These are phyloP conservation scores for Cercospora berteroae DNA, from an alignment of 2,329 filamentous ascomycete species.

Conservation along the genomic window DNA sequence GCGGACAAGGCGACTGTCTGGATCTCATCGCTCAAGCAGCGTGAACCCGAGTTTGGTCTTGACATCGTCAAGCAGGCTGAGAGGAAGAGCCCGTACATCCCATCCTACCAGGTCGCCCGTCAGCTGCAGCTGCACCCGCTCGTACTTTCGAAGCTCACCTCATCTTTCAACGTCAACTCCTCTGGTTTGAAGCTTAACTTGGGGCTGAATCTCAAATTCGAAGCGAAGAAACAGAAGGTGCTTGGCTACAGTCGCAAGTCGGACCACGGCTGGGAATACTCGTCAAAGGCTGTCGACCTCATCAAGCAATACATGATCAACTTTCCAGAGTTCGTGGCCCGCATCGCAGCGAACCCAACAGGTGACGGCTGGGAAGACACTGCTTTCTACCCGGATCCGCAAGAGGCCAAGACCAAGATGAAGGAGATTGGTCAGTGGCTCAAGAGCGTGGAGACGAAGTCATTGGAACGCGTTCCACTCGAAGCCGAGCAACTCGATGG, in stretches of 20 bases:
- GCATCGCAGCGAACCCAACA: conserved; percentile 79
- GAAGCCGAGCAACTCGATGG: conserved; percentile 97
- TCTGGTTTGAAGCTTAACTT: conserved; percentile 83
- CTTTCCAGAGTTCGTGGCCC: conserved; percentile 93
- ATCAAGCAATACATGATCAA: conserved; percentile 86
- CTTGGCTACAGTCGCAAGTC: conserved; percentile 90
- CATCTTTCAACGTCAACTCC: conserved; percentile 81
- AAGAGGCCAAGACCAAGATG: conserved; percentile 71
- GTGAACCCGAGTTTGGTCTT: conserved; percentile 78
- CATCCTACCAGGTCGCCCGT: conserved; percentile 84
- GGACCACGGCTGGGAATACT: conserved; percentile 91
- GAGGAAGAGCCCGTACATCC: conserved; percentile 70
- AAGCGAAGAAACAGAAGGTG: conserved; percentile 92
- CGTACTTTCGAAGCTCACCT: conserved; percentile 91
- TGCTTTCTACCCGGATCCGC: conserved; percentile 75
- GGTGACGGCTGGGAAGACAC: conserved; percentile 80
- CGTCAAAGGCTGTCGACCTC: conserved; percentile 74
- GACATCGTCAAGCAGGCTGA: conserved; percentile 70
- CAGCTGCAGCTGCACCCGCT: conserved; percentile 79
- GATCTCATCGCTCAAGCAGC: conserved; percentile 68
- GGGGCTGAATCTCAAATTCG: conserved; percentile 94
- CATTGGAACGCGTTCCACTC: conserved; percentile 90
- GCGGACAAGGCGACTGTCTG: conserved; percentile 74
- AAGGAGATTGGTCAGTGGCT: conserved; percentile 95
- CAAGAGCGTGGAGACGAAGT: conserved; percentile 85